Evolutionary conservation across 1,284 basidiomycete species (phyloP), one percentile per base, ranked within the genome.

Genomic region (Trichosporon faecale): DNA sequence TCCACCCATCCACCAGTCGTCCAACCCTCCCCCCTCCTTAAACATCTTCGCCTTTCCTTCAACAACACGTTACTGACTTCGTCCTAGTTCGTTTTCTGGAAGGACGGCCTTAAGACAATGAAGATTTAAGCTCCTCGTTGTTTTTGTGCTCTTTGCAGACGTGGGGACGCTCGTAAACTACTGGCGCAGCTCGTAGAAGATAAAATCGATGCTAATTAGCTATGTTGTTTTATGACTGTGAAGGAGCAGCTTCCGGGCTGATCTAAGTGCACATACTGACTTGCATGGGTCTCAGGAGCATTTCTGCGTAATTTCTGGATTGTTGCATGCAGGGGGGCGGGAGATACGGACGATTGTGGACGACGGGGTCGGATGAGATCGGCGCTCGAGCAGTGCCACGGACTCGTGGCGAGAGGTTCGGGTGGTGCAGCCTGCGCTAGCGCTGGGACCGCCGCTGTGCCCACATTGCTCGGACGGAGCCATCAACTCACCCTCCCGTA

Each of bases 11-110:
- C 12, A 29, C 55, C 64, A 65, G 27, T n/a, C 64, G 27, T 61
- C 27, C 57, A 61, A 11, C 52, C 27, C 27, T 23, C 16, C 52
- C 18, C 9, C 25, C 65, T 25, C 57, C 65, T 33, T 66, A 18
- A 9, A 21, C 40, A 11, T 35, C 27, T 4, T 65, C 12, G 14
- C 16, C 52, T 37, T 27, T 37, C 35, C 11, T 23, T 52, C 49
- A n/a, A 44, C 16, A 44, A n/a, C 16, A 18, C 21, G 9, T 52
- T 1, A 33, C 61, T 57, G 7, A 66, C 4, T 35, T 18, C 29
- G 44, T n/a, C 12, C 11, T 31, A 66, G 65, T 90, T 96, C 85
- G 94, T 89, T 49, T 91, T 95, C 87, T 96, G 93, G 94, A 94
- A 91, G 85, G 89, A 96, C 83, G 94, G 94, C 66, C 83, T 94